Evolutionary conservation across 169 alveolate species (phyloP), one percentile per base, ranked within the genome.

Genomic region (Plasmodium ovale): DNA sequence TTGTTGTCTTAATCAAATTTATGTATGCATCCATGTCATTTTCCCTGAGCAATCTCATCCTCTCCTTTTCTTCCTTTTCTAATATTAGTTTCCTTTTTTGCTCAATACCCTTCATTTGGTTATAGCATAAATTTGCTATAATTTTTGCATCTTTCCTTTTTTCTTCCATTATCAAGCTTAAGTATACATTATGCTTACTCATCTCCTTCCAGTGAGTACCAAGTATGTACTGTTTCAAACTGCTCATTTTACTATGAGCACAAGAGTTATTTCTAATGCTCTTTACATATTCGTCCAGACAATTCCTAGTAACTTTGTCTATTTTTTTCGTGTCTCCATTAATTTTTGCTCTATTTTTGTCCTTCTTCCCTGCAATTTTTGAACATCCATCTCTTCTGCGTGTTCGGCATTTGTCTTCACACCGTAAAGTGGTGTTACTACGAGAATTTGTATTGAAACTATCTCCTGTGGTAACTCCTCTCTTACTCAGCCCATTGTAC

Each of bases 21-120:
- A 97, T 79, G 92, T 97, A 97, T 4, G 93, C 98, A 25, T 96
- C 99, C 91, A 97, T 97, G 65, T 97, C 96, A 84, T 97, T 97
- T 31, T 96, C 98, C 90, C 94, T 96, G 29, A 97, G 58, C 33
- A 94, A 87, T 39, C 89, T 87, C 87, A 93, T 49, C 51, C 96
- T 68, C 51, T 91, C 94, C 44, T 87, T 93, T 69, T 93, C 89
- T 65, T 79, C 84, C 10, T 42, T 64, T 58, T 79, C 82, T 42
- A 79, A 3, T 12, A 79, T 79, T 4, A 79, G 19, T 51, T 64
- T 33, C 3, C 53, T 31, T 42, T 79, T 79, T 14, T 79, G 87
- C 16, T 79, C 70, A 0, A 79, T 47, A 31, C 33, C 14, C 29
- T 65, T 79, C 72, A 79, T 79, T 49, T 65, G 69, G 1, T 79